Evolutionary conservation across 768 basidiomycete genomes (phyloP).

Genomic region (Tephrocybe sp.): DNA sequence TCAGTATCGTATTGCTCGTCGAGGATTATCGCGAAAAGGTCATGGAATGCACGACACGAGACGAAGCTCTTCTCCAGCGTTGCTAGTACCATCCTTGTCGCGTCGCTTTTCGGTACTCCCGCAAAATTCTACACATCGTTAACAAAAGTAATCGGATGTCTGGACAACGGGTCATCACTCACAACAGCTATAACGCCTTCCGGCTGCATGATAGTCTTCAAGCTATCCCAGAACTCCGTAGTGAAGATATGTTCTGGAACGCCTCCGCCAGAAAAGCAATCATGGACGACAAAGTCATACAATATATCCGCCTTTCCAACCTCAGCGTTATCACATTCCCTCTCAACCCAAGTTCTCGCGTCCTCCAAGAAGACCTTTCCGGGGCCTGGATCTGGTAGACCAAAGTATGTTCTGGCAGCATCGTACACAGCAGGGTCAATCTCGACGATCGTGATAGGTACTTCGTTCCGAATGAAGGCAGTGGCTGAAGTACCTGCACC

Average conservation of each 20-base stretch:
- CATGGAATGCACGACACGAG: conserved; percentile 84
- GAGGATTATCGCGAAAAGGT: conserved; percentile 46
- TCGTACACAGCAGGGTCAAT: conserved; percentile 90
- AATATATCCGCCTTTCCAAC: conserved; percentile 29
- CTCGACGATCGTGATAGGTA: conserved; percentile 85
- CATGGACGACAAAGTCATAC: conserved; percentile 82
- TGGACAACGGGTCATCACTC: conserved; percentile 25
- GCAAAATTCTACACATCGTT: conserved; percentile 69
- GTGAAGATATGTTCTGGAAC: conserved; percentile 87
- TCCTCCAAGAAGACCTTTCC: conserved; percentile 73
- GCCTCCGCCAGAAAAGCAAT: conserved; percentile 93
- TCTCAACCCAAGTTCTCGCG: conserved; percentile 68
- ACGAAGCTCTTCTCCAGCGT: conserved; percentile 75
- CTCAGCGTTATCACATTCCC: conserved; percentile 30
- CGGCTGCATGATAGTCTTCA: conserved; percentile 61
- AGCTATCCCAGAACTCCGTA: conserved; percentile 75
- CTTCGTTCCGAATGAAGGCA: conserved; percentile 66
- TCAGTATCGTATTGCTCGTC: conserved; percentile 49
- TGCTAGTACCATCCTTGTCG: conserved; percentile 63
- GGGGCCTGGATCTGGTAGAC: conserved; percentile 63
- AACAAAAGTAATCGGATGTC: neutral
- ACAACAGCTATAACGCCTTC: conserved; percentile 85
- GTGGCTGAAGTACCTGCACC: conserved; percentile 83
- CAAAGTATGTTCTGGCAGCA: conserved; percentile 79
- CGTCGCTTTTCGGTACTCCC: conserved; percentile 61